A percentile compares a stretch with the other conserved stretches of the same genome.
Evolutionary conservation across 2,329 filamentous ascomycete species (phyloP).

Genomic region (Stachybotrys chartarum): DNA sequence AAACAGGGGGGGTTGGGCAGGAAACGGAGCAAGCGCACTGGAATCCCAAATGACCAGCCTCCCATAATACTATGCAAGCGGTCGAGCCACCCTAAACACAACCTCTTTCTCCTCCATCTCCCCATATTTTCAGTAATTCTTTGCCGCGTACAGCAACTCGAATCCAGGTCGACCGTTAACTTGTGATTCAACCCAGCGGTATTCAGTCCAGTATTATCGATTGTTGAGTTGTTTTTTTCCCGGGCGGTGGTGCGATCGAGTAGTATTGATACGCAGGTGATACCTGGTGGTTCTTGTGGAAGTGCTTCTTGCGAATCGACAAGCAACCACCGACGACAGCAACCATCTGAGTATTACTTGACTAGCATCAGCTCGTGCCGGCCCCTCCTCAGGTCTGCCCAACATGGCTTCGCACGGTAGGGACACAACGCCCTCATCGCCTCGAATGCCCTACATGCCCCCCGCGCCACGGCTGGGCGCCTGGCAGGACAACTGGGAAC

Average conservation of each 20-base stretch:
- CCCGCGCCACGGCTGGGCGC: conserved; percentile 58
- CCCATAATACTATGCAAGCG: not conserved
- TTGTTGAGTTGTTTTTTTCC: not conserved
- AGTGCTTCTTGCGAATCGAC: conserved; percentile 8
- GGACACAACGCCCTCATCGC: conserved; percentile 54
- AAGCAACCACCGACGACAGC: not conserved
- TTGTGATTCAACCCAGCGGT: not conserved
- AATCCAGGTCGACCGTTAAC: not conserved
- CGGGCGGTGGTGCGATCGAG: not conserved
- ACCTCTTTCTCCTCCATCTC: conserved; percentile 15
- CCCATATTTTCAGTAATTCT: conserved; percentile 13
- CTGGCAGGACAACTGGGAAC: conserved; percentile 62
- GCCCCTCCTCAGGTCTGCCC: not conserved
- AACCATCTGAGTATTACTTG: not conserved
- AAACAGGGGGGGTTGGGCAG: not conserved
- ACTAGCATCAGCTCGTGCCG: not conserved
- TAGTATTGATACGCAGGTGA: not conserved
- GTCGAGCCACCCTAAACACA: not conserved
- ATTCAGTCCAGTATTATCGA: not conserved
- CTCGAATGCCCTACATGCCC: conserved; percentile 54
- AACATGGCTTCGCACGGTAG: conserved; percentile 19
- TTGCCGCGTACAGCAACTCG: conserved; percentile 5
- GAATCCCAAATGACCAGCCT: not conserved
- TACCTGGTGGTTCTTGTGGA: conserved; percentile 12
- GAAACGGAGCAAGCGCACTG: not conserved